Conservation (phyloP, 495 filamentous ascomycete species). For the Podospora comata region DNA sequence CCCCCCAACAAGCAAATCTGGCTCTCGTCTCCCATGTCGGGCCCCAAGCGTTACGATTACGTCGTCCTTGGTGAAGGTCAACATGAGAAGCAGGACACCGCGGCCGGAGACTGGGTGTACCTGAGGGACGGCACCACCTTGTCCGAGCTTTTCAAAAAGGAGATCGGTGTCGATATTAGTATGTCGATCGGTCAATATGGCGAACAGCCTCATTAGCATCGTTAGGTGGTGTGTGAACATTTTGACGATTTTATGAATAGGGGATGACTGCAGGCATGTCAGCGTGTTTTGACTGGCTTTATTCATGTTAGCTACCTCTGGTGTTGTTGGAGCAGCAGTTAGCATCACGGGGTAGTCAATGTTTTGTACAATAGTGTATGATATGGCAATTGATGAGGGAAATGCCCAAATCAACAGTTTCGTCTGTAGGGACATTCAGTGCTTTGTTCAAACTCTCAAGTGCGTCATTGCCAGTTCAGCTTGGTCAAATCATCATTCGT, state of each 20-base stretch:
- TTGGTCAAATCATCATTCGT: too few species aligned
- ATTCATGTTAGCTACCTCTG: not conserved
- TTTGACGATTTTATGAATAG: not conserved
- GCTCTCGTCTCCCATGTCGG: slow-evolving; percentile 88
- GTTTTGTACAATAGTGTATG: not conserved
- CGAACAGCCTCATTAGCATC: not conserved
- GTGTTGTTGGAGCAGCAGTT: not conserved
- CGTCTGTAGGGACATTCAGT: too few species aligned
- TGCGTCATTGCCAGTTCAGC: too few species aligned
- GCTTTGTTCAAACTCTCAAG: too few species aligned
- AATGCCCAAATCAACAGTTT: not conserved
- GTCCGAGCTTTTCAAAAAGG: slow-evolving; percentile 63
- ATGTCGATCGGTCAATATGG: slow-evolving; percentile 18
- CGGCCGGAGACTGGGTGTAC: slow-evolving; percentile 77
- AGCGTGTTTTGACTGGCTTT: not conserved
- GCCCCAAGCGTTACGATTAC: slow-evolving; percentile 91
- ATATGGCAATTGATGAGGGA: not conserved
- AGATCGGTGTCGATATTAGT: slow-evolving; percentile 57
- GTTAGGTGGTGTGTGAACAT: not conserved
- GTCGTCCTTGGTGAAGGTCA: slow-evolving; percentile 66
- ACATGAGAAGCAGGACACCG: slow-evolving; percentile 70
- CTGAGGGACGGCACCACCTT: slow-evolving; percentile 74
- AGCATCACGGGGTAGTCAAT: not conserved
- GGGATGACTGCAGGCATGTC: not conserved
- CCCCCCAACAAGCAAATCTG: slow-evolving; percentile 97